Evolutionary conservation across 2,329 filamentous ascomycete species (phyloP).

Genomic region (Aspergillus pseudoglaucus): DNA sequence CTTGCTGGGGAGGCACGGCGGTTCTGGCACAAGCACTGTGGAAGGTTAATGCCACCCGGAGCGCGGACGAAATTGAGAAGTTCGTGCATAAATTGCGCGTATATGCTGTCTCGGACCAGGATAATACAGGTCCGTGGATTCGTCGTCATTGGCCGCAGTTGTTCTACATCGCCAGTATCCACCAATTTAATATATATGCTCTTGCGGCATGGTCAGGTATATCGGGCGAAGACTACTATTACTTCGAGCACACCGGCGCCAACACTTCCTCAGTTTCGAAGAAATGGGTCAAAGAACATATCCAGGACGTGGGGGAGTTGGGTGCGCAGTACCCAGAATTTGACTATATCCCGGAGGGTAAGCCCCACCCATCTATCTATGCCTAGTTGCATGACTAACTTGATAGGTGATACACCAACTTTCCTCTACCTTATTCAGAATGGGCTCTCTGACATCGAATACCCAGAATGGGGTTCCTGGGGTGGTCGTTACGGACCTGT

Average conservation of each 20-base stretch:
- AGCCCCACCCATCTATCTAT: background rate
- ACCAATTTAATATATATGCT: conserved; percentile 51
- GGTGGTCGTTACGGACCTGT: conserved; percentile 32
- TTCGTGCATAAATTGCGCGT: conserved; percentile 42
- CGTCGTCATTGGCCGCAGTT: conserved; percentile 49
- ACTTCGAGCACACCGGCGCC: conserved; percentile 44
- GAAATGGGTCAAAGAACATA: conserved; percentile 48
- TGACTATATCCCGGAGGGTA: conserved; percentile 44
- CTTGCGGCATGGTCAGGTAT: conserved; percentile 53
- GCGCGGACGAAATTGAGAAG: conserved; percentile 21
- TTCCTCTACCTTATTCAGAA: conserved; percentile 38
- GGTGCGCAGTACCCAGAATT: conserved; percentile 42
- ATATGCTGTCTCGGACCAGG: conserved; percentile 54
- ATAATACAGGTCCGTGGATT: conserved; percentile 52
- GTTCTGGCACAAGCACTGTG: conserved; percentile 44
- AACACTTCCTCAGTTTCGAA: conserved; percentile 44
- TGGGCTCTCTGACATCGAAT: conserved; percentile 31
- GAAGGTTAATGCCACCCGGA: conserved; percentile 14
- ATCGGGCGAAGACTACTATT: conserved; percentile 42
- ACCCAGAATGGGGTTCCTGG: conserved; percentile 38
- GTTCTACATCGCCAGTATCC: conserved; percentile 51
- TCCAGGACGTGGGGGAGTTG: conserved; percentile 46
- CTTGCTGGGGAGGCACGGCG: conserved; percentile 48
- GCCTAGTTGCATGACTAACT: background rate
- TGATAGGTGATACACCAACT: conserved; percentile 35